Base-by-base conservation (phyloP, 768 basidiomycete species). In the Naganishia randhawae region DNA sequence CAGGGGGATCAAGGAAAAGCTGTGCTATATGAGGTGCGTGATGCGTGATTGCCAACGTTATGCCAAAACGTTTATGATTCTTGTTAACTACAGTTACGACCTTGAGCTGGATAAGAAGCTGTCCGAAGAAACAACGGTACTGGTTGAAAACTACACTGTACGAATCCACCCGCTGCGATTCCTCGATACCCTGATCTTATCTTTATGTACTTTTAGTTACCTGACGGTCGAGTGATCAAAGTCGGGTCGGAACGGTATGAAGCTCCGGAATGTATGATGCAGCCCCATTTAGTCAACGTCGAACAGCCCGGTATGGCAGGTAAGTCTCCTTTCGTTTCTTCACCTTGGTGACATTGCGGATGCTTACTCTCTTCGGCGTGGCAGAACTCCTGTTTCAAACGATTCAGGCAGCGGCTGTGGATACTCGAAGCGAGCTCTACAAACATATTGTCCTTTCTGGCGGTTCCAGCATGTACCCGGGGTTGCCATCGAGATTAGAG, bases 251-350 rank as follows among this genome's bases (percentile, higher is more conserved):
- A 99, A 79, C 89, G 96, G 14, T 99, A 97, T 77, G 95, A 98
- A 81, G 96, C 95, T 14, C 95, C 96, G 6, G 96, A 99, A 81
- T 98, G 96, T 82, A 93, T 98, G 92, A 98, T 99, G 88, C 95
- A 99, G 79, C 96, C 96, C 25, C 91, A 95, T 80, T 85, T 99
- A 3, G 93, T 98, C 52, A 95, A 99, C 74, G 83, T 98, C 53
- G 96, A 99, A 78, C 94, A 96, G 77, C 92, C 92, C 7, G 95
- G 95, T 51, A 88, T 97, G 55, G 94, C 94, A 82, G 91, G 91
- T 91, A 67, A 50, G 84, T 80, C 35, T 25, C 19, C 1, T 33
- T 31, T 14, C 52, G 7, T 7, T 2, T 22, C 9, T 41, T 3
- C 27, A 50, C 61, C 22, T 17, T 19, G 37, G 69, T 66, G 72